Percentiles rank a stretch among this genome's conserved stretches.
These are phyloP conservation scores for Collybiopsis confluens DNA, from an alignment of 768 basidiomycete genomes.

Conservation along the genomic window DNA sequence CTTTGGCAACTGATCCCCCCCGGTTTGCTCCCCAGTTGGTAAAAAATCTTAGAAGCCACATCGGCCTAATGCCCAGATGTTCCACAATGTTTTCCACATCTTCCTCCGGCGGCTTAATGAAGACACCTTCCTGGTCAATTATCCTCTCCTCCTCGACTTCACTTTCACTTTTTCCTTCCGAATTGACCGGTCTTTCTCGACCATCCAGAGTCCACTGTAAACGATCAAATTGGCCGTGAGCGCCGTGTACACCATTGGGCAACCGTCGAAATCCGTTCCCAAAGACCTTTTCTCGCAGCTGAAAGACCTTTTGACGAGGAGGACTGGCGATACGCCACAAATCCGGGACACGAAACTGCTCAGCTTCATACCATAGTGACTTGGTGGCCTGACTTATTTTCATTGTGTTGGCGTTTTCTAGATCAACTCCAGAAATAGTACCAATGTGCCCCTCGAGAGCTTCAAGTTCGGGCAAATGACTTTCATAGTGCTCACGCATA, in stretches of 20 bases:
- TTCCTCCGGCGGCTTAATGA: slow-evolving; percentile 24
- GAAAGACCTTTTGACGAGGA: slow-evolving; percentile 59
- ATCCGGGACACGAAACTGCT: slow-evolving; percentile 60
- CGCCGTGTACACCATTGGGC: slow-evolving; percentile 47
- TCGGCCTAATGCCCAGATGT: slow-evolving; percentile 59
- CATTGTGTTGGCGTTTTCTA: slow-evolving; percentile 44
- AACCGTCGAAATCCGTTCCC: slow-evolving; percentile 52
- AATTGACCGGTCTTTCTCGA: slow-evolving; percentile 56
- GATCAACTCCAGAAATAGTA: slow-evolving; percentile 48
- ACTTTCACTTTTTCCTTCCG: slow-evolving; percentile 65
- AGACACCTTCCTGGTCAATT: slow-evolving; percentile 26
- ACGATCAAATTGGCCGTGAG: slow-evolving; percentile 57
- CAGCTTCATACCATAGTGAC: slow-evolving; percentile 68
- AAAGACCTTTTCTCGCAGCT: slow-evolving; percentile 64
- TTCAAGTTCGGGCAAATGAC: slow-evolving; percentile 43
- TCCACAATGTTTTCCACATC: slow-evolving; percentile 55
- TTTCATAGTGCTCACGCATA: slow-evolving; percentile 57
- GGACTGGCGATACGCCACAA: slow-evolving; percentile 64
- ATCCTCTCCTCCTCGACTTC: slow-evolving; percentile 70
- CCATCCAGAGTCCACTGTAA: slow-evolving; percentile 73
- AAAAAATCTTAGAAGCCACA: slow-evolving; percentile 76
- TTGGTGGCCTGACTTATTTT: slow-evolving; percentile 56
- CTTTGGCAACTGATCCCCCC: slow-evolving; percentile 30
- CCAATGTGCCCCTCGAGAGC: slow-evolving; percentile 42
- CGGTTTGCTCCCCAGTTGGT: slow-evolving; percentile 72